Evolutionary conservation across 2,329 filamentous ascomycete genomes (phyloP), one percentile per base, ranked within the genome.

Genomic region (Phyllosticta ampelicida): DNA sequence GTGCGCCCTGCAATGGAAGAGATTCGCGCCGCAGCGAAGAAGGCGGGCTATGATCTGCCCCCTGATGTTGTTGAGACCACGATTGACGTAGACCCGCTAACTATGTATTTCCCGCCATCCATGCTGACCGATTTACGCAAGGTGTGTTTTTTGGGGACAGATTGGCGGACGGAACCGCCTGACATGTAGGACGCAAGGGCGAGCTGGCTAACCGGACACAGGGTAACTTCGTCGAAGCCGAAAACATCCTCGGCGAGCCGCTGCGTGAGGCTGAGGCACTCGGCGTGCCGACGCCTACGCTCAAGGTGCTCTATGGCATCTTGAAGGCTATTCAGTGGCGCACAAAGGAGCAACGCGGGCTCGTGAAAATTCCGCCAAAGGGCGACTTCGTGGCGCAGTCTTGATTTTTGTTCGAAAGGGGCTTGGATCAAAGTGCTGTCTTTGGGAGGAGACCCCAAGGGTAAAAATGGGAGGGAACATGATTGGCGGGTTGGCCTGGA

Each of bases 221-320:
- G 76, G 76, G 79, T 16, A 82, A 81, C 63, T 78, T 75, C 55
- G 78, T 80, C 60, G 81, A 84, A 65, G 74, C 77, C 53, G 80
- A 83, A 65, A 80, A 77, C 61, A 74, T 83, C 36, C 66, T 83
- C 3, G 80, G 80, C 1, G 80, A 83, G 68, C 79, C 80, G n/a
- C 60, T 83, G 51, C 69, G 77, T 2, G 80, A 79, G 62, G 81
- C 75, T 0, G 74, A 75, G 61, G 66, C 65, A 29, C 66, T 71
- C 0, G 79, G 79, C 1, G 78, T 83, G 1, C 60, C 69, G 1
- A 78, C 77, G 68, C 79, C 80, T 0, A 79, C 75, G 16, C 66
- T 83, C 29, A 68, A 70, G 58, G 71, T 75, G 6, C 62, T 83
- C 1, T 82, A 81, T 63, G 70, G 72, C 2, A 64, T 81, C 28